Evolutionary conservation across 2,329 filamentous ascomycete genomes (phyloP).

Genomic region (Phoma sp.): DNA sequence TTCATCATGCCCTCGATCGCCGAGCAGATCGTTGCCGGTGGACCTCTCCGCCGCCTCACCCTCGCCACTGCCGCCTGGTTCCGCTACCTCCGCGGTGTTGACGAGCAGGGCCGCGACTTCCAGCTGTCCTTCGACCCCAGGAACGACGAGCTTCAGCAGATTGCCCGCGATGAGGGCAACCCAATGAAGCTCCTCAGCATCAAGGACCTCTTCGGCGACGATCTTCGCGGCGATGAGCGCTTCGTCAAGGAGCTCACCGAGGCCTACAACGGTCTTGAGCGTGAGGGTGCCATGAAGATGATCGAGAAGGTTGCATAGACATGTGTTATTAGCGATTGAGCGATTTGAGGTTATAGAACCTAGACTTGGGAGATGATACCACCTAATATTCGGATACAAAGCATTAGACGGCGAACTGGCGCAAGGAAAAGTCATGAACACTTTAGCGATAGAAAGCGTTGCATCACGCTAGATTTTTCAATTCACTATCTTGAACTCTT

Average conservation of each 20-base stretch:
- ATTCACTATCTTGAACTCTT: slow-evolving; percentile 4
- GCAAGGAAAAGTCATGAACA: slow-evolving; percentile 13
- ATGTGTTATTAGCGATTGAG: slow-evolving; percentile 16
- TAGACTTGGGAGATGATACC: slow-evolving; percentile 16
- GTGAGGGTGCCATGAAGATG: slow-evolving; percentile 29
- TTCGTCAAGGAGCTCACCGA: slow-evolving; percentile 34
- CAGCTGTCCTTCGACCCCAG: slow-evolving; percentile 33
- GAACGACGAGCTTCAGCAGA: slow-evolving; percentile 32
- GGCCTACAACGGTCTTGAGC: slow-evolving; percentile 28
- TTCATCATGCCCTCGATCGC: slow-evolving; percentile 41
- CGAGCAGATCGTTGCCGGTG: slow-evolving; percentile 34
- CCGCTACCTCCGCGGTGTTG: slow-evolving; percentile 33
- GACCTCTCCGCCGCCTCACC: slow-evolving; percentile 32
- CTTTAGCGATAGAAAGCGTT: slow-evolving; percentile 19
- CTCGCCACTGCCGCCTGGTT: slow-evolving; percentile 37
- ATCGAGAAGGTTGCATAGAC: slow-evolving; percentile 24
- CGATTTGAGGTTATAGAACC: slow-evolving; percentile 10
- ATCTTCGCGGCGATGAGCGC: slow-evolving; percentile 34
- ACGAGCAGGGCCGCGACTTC: slow-evolving; percentile 32
- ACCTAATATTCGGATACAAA: slow-evolving; percentile 15
- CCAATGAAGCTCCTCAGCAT: slow-evolving; percentile 25
- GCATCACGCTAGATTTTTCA: slow-evolving; percentile 13
- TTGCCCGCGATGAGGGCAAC: slow-evolving; percentile 24
- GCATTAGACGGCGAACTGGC: slow-evolving; percentile 14
- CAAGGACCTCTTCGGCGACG: slow-evolving; percentile 34